A percentile compares a stretch with the other conserved stretches of the same genome.
These are phyloP conservation scores for Parasitella parasitica DNA, from an alignment of 371 early-diverging fungal genomes.

Conservation along the genomic window DNA sequence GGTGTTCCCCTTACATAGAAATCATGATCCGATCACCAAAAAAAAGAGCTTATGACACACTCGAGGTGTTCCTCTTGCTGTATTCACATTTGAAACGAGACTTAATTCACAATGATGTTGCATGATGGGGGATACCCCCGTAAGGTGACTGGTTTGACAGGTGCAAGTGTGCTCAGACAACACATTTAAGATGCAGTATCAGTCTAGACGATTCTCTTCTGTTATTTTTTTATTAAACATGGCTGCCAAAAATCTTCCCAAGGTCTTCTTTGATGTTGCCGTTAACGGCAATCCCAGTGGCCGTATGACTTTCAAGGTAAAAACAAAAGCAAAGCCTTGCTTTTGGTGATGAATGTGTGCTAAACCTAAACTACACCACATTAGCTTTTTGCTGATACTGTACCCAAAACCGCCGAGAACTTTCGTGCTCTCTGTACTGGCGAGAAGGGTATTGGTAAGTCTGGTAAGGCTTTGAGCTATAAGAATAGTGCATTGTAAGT, in stretches of 20 bases:
- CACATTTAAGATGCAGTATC: not conserved
- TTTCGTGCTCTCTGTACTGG: conserved; percentile 86
- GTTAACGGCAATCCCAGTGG: conserved; percentile 56
- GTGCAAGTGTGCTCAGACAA: not conserved
- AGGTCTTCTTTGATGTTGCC: conserved; percentile 65
- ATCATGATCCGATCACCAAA: too few species aligned
- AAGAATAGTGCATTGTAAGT: conserved; percentile 82
- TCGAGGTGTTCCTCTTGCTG: too few species aligned
- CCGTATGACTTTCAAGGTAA: conserved; percentile 59
- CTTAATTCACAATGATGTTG: too few species aligned
- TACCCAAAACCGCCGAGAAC: conserved; percentile 98
- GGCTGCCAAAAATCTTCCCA: conserved; percentile 34
- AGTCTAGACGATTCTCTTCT: not conserved
- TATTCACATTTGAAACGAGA: too few species aligned
- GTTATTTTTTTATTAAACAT: conserved; percentile 2
- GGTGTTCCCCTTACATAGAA: too few species aligned
- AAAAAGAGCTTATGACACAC: too few species aligned
- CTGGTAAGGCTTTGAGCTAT: conserved; percentile 70
- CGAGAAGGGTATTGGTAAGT: conserved; percentile 72
- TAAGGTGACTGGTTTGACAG: not conserved
- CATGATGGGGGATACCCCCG: not conserved
- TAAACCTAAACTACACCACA: too few species aligned
- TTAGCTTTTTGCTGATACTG: conserved; percentile 89
- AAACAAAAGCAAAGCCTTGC: not conserved
- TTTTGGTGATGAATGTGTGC: too few species aligned